Evolutionary conservation across 2,329 filamentous ascomycete species (phyloP).

Genomic region (Plenodomus lindquistii): DNA sequence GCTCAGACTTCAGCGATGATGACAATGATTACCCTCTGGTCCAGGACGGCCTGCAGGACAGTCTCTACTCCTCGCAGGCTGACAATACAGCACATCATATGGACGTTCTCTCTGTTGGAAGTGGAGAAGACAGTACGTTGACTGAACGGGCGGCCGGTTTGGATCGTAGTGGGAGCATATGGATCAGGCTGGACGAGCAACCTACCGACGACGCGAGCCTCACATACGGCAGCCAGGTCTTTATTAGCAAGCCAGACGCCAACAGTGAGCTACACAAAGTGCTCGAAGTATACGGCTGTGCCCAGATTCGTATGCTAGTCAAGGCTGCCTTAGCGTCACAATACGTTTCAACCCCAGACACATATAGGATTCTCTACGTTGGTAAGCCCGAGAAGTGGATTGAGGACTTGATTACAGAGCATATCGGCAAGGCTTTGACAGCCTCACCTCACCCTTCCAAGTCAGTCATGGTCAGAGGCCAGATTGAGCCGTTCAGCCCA

Average conservation of each 20-base stretch:
- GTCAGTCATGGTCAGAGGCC: constrained; percentile 41
- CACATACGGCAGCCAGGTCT: constrained; percentile 23
- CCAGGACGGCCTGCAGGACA: constrained; percentile 19
- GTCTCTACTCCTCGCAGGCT: constrained; percentile 24
- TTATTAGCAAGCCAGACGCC: constrained; percentile 28
- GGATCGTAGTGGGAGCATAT: constrained; percentile 22
- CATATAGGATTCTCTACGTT: constrained; percentile 40
- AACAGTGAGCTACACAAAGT: constrained; percentile 26
- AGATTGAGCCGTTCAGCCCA: constrained; percentile 36
- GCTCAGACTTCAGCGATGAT: constrained; percentile 33
- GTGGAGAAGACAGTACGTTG: constrained; percentile 33
- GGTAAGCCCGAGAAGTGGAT: constrained; percentile 36
- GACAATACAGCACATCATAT: constrained; percentile 17
- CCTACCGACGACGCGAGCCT: constrained; percentile 9
- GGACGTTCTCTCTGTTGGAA: constrained; percentile 17
- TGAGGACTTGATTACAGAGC: constrained; percentile 32
- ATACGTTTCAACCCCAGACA: constrained; percentile 28
- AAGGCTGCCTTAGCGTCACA: constrained; percentile 31
- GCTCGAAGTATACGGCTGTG: constrained; percentile 29
- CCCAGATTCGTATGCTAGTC: constrained; percentile 34
- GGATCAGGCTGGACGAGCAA: constrained; percentile 33
- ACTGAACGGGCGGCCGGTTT: constrained; percentile 33
- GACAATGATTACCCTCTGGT: constrained; percentile 36
- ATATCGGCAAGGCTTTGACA: constrained; percentile 38
- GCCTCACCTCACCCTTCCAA: constrained; percentile 36